Evolutionary conservation across 83 land plant species (phyloP).

Genomic region (Isoetes engelmannii): DNA sequence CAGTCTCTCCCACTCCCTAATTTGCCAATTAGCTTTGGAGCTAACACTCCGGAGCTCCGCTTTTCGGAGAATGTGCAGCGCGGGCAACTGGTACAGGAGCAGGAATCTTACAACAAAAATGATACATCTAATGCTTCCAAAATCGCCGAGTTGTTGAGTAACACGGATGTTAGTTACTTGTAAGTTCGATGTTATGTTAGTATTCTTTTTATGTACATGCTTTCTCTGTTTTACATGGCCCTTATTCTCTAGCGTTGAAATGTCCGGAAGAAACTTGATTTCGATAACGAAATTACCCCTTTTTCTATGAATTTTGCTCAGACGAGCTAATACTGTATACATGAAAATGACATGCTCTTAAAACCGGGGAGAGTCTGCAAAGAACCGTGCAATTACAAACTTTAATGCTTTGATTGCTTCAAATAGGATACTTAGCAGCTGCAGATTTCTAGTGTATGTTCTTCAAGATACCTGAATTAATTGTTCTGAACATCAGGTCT

Average conservation of each 20-base stretch:
- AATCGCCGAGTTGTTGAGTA: constrained; percentile 60
- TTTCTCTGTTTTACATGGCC: constrained; percentile 9
- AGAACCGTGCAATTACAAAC: too few relatives aligned
- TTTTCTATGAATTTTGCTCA: not conserved
- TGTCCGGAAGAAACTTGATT: not conserved
- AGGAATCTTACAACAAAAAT: constrained; percentile 2
- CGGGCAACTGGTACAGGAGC: constrained; percentile 6
- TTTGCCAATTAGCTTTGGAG: constrained; percentile 64
- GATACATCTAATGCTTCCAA: constrained; percentile 43
- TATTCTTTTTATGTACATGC: not conserved
- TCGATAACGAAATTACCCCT: not conserved
- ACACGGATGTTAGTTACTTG: constrained; percentile 68
- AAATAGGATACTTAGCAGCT: not conserved
- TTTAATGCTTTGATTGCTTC: not conserved
- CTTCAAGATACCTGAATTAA: not conserved
- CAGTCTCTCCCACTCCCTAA: constrained; percentile 56
- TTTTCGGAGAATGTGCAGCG: constrained; percentile 38
- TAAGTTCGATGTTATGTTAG: constrained; percentile 25
- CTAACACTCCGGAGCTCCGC: constrained; percentile 38
- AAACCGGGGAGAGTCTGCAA: too few relatives aligned
- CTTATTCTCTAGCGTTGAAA: not conserved
- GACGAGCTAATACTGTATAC: too few relatives aligned
- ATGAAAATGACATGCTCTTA: too few relatives aligned
- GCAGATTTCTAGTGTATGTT: not conserved
- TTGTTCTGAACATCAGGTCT: constrained; percentile 24